These are phyloP conservation scores for Hanseniaspora mollemarum DNA, from an alignment of 805 yeast genomes.

Conservation along the genomic window DNA sequence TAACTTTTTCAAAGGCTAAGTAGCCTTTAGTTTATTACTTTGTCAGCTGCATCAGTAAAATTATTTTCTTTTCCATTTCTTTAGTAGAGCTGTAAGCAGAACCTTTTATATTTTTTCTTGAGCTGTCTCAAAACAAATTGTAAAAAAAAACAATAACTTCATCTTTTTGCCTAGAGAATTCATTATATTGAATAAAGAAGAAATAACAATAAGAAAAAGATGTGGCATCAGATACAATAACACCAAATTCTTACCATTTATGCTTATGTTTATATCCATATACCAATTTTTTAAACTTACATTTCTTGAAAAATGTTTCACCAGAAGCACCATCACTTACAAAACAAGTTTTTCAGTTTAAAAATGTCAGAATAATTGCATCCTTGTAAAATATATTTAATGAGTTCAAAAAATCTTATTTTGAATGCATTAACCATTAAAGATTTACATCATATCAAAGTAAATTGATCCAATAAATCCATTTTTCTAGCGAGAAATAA, in stretches of 20 bases:
- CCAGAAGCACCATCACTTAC: constrained; percentile 45
- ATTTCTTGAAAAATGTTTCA: constrained; percentile 31
- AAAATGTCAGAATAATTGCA: constrained; percentile 32
- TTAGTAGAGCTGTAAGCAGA: too few relatives aligned
- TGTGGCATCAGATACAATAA: constrained; percentile 39
- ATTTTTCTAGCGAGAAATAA: constrained; percentile 40
- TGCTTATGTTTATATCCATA: constrained; percentile 36
- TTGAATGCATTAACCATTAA: constrained; percentile 37
- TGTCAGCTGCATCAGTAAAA: too few relatives aligned
- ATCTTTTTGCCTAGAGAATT: too few relatives aligned
- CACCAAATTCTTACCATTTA: constrained; percentile 54
- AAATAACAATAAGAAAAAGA: too few relatives aligned
- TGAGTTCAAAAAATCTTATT: constrained; percentile 30
- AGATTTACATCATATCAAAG: constrained; percentile 36
- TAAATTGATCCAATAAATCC: constrained; percentile 38
- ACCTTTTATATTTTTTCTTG: too few relatives aligned
- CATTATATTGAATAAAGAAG: too few relatives aligned
- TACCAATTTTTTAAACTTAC: too few relatives aligned
- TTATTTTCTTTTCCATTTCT: too few relatives aligned
- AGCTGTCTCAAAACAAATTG: too few relatives aligned
- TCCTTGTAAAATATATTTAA: constrained; percentile 35
- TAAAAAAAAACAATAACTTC: too few relatives aligned
- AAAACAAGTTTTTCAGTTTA: constrained; percentile 35
- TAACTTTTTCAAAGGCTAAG: too few relatives aligned
- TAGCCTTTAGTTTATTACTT: too few relatives aligned